Evolutionary conservation across 177 flowering plant genomes (phyloP).

Genomic region (Viscum album): DNA sequence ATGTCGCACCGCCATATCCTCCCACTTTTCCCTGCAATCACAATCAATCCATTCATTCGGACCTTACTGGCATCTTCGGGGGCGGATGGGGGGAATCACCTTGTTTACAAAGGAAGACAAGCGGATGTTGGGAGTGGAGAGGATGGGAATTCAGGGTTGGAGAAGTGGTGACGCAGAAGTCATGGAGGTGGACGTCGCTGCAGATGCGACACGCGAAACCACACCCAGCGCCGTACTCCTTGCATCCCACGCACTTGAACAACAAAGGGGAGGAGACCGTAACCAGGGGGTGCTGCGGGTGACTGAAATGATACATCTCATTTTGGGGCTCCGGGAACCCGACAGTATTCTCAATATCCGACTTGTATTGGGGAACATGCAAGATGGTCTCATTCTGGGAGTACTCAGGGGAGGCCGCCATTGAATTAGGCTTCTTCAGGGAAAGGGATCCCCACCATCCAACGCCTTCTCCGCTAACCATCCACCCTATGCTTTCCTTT

Average conservation of each 20-base stretch:
- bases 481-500: no score
- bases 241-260: slow-evolving; percentile 65
- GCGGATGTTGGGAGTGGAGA: slow-evolving; percentile 55
- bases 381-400: slow-evolving; percentile 19
- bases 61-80: no score
- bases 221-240: slow-evolving; percentile 62
- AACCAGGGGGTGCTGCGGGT: slow-evolving; percentile 49
- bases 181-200: slow-evolving; percentile 52
- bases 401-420: background rate
- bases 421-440: slow-evolving; percentile 15
- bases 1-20: slow-evolving; percentile 42
- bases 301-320: slow-evolving; percentile 34
- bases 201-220: slow-evolving; percentile 47
- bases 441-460: slow-evolving; percentile 13
- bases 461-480: no score
- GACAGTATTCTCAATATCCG: background rate
- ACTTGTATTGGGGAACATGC: slow-evolving; percentile 23
- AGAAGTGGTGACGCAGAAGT: slow-evolving; percentile 60
- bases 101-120: slow-evolving; percentile 41
- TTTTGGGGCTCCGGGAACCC: slow-evolving; percentile 24
- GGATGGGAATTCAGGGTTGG: slow-evolving; percentile 43
- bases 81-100: slow-evolving; percentile 23
- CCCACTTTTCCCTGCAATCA: slow-evolving; percentile 31
- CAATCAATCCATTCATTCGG: no score
- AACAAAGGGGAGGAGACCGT: slow-evolving; percentile 26